Evolutionary conservation across 2,329 filamentous ascomycete species (phyloP).

Genomic region (Ascochyta pisi): DNA sequence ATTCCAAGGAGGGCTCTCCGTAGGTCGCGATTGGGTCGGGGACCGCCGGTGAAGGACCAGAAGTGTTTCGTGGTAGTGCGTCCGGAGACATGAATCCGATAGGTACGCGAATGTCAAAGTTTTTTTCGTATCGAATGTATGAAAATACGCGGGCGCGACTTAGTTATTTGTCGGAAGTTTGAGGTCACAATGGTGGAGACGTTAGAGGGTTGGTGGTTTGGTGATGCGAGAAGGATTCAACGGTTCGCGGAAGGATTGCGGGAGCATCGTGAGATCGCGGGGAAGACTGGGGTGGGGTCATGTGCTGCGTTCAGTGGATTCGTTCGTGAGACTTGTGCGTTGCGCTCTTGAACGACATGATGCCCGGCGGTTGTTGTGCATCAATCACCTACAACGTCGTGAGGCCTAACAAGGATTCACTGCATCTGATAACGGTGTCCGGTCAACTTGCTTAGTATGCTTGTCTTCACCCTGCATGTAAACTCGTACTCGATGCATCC

Average conservation of each 20-base stretch:
- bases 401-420: not conserved
- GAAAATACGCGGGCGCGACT: not conserved
- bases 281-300: conserved; percentile 7
- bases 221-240: conserved; percentile 7
- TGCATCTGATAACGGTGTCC: not conserved
- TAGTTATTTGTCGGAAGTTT: not conserved
- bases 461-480: not conserved
- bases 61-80: not conserved
- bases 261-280: conserved; percentile 9
- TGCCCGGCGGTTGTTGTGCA: not conserved
- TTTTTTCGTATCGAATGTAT: not conserved
- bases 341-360: not conserved
- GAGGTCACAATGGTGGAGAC: not conserved
- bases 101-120: not conserved
- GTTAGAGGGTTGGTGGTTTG: not conserved
- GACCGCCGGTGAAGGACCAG: not conserved
- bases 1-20: conserved; percentile 1
- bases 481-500: not conserved
- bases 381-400: not conserved
- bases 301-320: conserved; percentile 1
- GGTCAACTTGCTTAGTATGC: not conserved
- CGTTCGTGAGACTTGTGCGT: not conserved
- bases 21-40: conserved; percentile 2
- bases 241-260: conserved; percentile 17
- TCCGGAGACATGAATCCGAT: not conserved